Evolutionary conservation across 2,329 filamentous ascomycete genomes (phyloP).

Genomic region (Penicillium frequentans): DNA sequence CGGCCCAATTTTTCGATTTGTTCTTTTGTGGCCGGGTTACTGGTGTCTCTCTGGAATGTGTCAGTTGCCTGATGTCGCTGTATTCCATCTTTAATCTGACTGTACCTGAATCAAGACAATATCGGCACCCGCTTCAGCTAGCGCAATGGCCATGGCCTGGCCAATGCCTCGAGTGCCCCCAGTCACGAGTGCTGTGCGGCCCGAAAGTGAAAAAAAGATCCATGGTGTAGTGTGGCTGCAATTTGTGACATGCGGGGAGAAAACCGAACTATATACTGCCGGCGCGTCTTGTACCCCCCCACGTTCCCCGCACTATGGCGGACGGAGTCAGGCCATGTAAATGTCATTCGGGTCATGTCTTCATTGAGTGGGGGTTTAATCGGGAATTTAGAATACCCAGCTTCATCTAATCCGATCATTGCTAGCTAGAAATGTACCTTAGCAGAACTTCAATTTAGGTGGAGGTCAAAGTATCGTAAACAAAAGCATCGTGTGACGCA

Average conservation of each 20-base stretch:
- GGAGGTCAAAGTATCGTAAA: too few species aligned
- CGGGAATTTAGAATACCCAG: fast-evolving
- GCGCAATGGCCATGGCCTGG: conserved; percentile 34
- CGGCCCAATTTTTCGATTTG: conserved; percentile 31
- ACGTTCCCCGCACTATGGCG: conserved; percentile 10
- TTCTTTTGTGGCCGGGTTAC: conserved; percentile 19
- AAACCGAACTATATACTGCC: conserved; percentile 6
- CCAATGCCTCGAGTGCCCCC: conserved; percentile 41
- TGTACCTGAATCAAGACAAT: conserved; percentile 26
- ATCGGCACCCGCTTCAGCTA: conserved; percentile 39
- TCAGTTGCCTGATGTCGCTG: neutral
- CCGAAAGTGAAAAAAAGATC: conserved; percentile 24
- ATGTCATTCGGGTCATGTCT: neutral
- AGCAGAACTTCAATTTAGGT: too few species aligned
- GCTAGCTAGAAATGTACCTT: too few species aligned
- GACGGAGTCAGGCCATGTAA: neutral
- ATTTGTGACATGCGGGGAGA: neutral
- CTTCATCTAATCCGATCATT: too few species aligned
- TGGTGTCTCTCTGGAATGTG: conserved; percentile 12
- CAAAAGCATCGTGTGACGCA: too few species aligned
- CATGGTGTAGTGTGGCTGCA: conserved; percentile 9
- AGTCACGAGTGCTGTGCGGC: conserved; percentile 35
- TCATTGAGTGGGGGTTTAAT: neutral
- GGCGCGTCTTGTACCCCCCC: conserved; percentile 5
- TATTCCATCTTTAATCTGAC: neutral